Evolutionary conservation across 371 early-diverging fungal genomes (phyloP).

Genomic region (Capniomyces stellatus): DNA sequence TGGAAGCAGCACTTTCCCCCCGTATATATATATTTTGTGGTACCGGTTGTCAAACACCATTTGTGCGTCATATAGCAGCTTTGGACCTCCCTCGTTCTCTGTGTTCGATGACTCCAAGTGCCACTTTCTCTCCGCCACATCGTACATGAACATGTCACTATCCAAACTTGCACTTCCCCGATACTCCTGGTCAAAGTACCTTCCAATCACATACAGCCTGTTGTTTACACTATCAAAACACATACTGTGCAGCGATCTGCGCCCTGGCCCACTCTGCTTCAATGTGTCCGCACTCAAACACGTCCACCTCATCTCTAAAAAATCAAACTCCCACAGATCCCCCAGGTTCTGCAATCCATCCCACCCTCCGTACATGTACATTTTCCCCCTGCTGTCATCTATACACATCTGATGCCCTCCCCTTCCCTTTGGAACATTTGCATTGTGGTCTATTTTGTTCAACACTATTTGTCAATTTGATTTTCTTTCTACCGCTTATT

Average conservation of each 20-base stretch:
- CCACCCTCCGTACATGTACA: constrained; percentile 94
- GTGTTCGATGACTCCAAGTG: constrained; percentile 53
- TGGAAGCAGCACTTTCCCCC: constrained; percentile 53
- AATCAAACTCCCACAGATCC: constrained; percentile 79
- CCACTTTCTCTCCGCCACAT: constrained; percentile 50
- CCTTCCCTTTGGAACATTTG: constrained; percentile 24
- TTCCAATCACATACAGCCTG: constrained; percentile 66
- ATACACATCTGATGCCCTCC: constrained; percentile 97
- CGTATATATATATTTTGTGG: constrained; percentile 70
- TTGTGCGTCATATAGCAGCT: constrained; percentile 83
- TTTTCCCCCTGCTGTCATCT: constrained; percentile 45
- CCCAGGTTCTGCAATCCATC: constrained; percentile 69
- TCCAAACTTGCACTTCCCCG: constrained; percentile 39
- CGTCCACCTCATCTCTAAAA: constrained; percentile 41
- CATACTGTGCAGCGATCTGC: constrained; percentile 84
- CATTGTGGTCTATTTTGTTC: not conserved
- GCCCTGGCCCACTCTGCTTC: constrained; percentile 64
- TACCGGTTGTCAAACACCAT: constrained; percentile 65
- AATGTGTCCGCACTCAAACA: constrained; percentile 54
- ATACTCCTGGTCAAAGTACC: constrained; percentile 59
- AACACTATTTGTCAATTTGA: no score
- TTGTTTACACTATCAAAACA: constrained; percentile 58
- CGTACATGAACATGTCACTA: constrained; percentile 77
- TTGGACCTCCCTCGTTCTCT: constrained; percentile 64
- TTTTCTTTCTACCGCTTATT: no score